Base-by-base conservation (phyloP, 345 rosid species). In the Aegle marmelos region DNA sequence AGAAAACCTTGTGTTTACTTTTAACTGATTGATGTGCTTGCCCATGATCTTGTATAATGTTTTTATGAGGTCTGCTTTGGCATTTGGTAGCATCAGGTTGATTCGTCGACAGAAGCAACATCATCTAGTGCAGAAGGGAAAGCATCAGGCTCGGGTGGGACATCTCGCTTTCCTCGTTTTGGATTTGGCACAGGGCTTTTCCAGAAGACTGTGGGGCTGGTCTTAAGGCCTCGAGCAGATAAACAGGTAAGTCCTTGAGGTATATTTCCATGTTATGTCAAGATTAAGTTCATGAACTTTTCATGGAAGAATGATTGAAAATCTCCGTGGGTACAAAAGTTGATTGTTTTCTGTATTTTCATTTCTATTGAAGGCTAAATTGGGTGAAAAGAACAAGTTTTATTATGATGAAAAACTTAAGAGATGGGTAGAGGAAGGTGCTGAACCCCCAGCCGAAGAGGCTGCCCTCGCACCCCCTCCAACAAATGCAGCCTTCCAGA, bases 351-450 rank as follows among this genome's bases (percentile, higher is more conserved):
- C 84, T 68, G 61, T 70, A 78, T 80, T 50, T 77, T n/a, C 56
- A 48, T 68, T 75, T 34, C n/a, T 68, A 28, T 66, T 88, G 83
- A 83, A 97, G 99, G 99, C 99, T 68, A 97, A 97, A 83, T 75
- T 97, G 86, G 99, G 99, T 17, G 96, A 87, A 30, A 89, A 78
- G 81, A 97, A 97, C 83, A 91, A 91, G 79, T 97, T 97, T 79
- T 91, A 94, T 65, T 97, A 90, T 62, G 98, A 97, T 64, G 98
- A 93, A 77, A 94, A 94, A 73, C 94, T 91, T 31, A 97, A 94
- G 89, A 91, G 95, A 90, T 94, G 99, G 99, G 94, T 94, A 72
- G 98, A 97, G 87, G 97, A 88, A 88, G 99, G 99, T 70, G 99
- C 81, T 61, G 96, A 89, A 74, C 90, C 94, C 58, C 91, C 96